Evolutionary conservation across 2,329 filamentous ascomycete genomes (phyloP).

Genomic region (Epichloe brachyelytri): DNA sequence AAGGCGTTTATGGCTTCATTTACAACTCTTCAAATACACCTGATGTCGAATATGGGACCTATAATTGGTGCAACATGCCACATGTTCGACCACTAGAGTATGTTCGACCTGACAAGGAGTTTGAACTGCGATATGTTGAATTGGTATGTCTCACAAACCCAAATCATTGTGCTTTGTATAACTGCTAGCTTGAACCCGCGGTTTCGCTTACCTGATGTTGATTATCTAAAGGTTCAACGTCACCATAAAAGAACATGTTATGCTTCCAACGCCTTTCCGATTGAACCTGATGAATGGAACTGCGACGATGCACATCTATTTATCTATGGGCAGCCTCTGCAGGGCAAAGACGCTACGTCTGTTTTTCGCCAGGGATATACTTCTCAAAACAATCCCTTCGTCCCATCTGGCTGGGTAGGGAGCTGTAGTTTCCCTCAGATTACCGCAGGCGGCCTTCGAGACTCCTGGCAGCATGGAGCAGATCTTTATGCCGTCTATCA

Average conservation of each 20-base stretch:
- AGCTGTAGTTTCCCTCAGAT: constrained; percentile 76
- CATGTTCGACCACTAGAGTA: constrained; percentile 62
- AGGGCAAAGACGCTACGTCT: constrained; percentile 33
- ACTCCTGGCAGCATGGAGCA: constrained; percentile 63
- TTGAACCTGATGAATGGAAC: constrained; percentile 59
- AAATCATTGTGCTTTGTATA: too few relatives aligned
- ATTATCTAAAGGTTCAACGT: constrained; percentile 48
- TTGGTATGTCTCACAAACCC: constrained; percentile 34
- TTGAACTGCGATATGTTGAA: constrained; percentile 61
- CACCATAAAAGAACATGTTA: constrained; percentile 82
- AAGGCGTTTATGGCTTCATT: constrained; percentile 59
- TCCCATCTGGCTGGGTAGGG: constrained; percentile 53
- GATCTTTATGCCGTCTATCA: constrained; percentile 69
- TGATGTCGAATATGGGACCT: constrained; percentile 43
- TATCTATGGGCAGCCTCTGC: constrained; percentile 50
- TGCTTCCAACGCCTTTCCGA: constrained; percentile 61
- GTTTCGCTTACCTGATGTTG: too few relatives aligned
- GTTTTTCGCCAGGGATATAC: constrained; percentile 55
- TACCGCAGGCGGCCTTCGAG: constrained; percentile 55
- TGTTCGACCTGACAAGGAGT: constrained; percentile 36
- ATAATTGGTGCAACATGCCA: constrained; percentile 84
- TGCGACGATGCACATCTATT: constrained; percentile 59
- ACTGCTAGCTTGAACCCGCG: too few relatives aligned
- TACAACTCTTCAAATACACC: constrained; percentile 55
- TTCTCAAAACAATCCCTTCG: constrained; percentile 52